A percentile compares a stretch with the other conserved stretches of the same genome.
phyloP scores from a whole-genome alignment of 257 asterid genomes.

The Thymus mandschuricus region DNA sequence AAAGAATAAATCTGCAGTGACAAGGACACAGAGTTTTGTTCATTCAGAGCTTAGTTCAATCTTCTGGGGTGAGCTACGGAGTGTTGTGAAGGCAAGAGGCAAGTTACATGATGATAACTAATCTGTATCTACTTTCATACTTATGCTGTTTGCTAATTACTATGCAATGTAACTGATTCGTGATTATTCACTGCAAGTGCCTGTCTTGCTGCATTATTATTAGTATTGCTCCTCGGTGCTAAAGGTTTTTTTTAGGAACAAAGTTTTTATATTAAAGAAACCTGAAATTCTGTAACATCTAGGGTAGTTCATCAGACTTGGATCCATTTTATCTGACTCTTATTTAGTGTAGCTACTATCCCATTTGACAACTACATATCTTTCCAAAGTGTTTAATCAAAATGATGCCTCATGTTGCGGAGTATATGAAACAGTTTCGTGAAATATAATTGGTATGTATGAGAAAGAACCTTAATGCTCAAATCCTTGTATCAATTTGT shows the following conservation, averaged over 20 bases:
- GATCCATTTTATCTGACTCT: constrained; percentile 1
- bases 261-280: not conserved
- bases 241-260: not conserved
- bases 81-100: constrained; percentile 88
- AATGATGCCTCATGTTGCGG: not conserved
- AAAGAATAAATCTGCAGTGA: constrained; percentile 93
- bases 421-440: not conserved
- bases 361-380: not conserved
- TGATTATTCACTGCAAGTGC: constrained; percentile 13
- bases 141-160: constrained; percentile 3
- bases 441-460: not conserved
- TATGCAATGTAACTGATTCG: constrained; percentile 10
- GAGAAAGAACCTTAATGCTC: not conserved
- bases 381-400: not conserved
- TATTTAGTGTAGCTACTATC: not conserved
- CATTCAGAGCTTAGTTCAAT: constrained; percentile 81
- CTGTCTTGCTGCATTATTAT: constrained; percentile 13
- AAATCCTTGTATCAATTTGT: not conserved
- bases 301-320: not conserved
- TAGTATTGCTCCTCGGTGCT: not conserved
- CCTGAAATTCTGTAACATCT: not conserved
- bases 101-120: constrained; percentile 22
- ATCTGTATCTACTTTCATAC: constrained; percentile 11
- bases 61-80: constrained; percentile 83
- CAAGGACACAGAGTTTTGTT: constrained; percentile 75